Base-by-base conservation (phyloP, 495 filamentous ascomycete genomes). In the Neurospora africana region DNA sequence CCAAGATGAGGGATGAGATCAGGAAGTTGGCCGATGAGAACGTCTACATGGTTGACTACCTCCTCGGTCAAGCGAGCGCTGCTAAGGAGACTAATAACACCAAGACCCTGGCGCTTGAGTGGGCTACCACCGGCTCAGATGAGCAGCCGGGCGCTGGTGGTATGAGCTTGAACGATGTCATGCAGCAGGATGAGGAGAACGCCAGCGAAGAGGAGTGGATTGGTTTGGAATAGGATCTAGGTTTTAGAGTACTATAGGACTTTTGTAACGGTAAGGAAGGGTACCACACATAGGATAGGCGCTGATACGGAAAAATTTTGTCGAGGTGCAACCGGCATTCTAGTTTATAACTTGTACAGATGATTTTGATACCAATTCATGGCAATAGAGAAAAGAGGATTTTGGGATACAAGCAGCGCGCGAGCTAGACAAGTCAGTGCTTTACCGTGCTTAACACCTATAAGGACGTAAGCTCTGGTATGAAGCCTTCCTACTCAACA, bases 1-100 rank as follows among this genome's bases (percentile, higher is more conserved):
- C 86, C 72, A 89, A 91, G 73, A 92, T 98, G 78, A 88, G 90
- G 75, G 89, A 89, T 43, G 91, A 92, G 69, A 82, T 93, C 71
- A 87, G 89, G 79, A 86, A 87, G 70, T 79, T 97, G 72, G 92
- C 91, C 2, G 93, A 98, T 77, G 91, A 93, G 79, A 98, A 98
- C 76, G 81, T 89, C 35, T 95, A 94, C 79, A 89, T 89, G 76
- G 87, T 98, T 39, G 92, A 95, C 73, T 98, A 94, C 80, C 83
- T 99, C 68, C 81, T 86, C 11, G 81, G 81, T 1, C 84, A 86
- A 73, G 81, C 80, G 13, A 73, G 58, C 41, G 76, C 70, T 8
- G 78, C 75, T 36, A 73, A 72, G 73, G 35, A 43, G 36, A 72
- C 58, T 17, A 36, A 69, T 23, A 72, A 72, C 38, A 53, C 38